Evolutionary conservation across 2,329 filamentous ascomycete genomes (phyloP).

Genomic region (Berkeleyomyces basicola): DNA sequence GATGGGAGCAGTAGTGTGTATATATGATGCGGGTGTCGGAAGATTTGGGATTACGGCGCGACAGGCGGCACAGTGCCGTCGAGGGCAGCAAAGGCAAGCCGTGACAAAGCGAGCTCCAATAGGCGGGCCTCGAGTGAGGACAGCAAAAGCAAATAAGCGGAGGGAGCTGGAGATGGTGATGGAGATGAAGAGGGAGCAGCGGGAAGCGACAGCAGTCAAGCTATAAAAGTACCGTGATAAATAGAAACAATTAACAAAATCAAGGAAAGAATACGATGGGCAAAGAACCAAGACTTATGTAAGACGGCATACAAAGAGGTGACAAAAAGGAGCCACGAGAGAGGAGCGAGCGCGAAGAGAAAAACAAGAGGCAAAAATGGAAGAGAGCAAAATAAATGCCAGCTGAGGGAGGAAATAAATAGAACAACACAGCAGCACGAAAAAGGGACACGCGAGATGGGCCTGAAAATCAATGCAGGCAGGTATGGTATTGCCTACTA

Average conservation of each 20-base stretch:
- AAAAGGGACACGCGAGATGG: slow-evolving; percentile 2
- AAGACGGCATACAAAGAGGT: not conserved
- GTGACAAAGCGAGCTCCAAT: not conserved
- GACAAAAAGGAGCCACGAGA: not conserved
- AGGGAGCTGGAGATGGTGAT: not conserved
- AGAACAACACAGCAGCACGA: not conserved
- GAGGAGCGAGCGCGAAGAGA: too few species aligned
- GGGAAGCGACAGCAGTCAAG: not conserved
- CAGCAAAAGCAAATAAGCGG: not conserved
- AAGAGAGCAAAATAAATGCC: not conserved
- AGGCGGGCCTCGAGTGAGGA: not conserved
- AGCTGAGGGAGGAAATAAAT: not conserved
- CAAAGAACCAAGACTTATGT: not conserved
- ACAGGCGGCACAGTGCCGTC: not conserved
- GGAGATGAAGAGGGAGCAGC: not conserved
- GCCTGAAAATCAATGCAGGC: not conserved
- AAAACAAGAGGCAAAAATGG: too few species aligned
- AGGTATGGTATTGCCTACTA: not conserved
- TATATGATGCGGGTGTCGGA: slow-evolving; percentile 1
- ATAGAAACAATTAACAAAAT: not conserved
- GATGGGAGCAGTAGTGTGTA: not conserved
- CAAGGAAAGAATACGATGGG: not conserved
- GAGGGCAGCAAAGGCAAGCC: not conserved
- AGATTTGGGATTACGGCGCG: slow-evolving; percentile 6
- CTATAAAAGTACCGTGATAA: not conserved